These are phyloP conservation scores for Saturnispora galanensis DNA, from an alignment of 805 yeast species.

Conservation along the genomic window DNA sequence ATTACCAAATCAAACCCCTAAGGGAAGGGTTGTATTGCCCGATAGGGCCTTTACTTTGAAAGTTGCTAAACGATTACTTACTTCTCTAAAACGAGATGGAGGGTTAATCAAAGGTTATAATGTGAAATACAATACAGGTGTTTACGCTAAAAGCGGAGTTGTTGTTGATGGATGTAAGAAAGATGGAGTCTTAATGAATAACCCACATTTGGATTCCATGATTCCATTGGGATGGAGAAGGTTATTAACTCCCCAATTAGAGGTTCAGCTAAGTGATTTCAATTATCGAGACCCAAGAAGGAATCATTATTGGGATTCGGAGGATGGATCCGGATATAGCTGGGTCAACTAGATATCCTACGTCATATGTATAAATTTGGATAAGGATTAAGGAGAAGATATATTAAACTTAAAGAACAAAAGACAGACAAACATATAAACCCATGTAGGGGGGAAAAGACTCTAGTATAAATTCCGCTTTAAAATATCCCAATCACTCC, in stretches of 20 bases:
- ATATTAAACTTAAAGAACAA: too few species aligned
- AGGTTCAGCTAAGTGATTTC: neutral
- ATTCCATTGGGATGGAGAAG: conserved; percentile 24
- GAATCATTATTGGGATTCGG: conserved; percentile 10
- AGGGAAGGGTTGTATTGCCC: too few species aligned
- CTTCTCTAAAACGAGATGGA: neutral
- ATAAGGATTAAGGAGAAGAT: too few species aligned
- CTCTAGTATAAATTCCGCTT: neutral
- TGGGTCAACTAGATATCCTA: neutral
- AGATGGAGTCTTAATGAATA: conserved; percentile 20
- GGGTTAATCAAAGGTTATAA: conserved; percentile 4
- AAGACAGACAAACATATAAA: too few species aligned
- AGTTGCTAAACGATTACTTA: neutral
- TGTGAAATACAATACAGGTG: conserved; percentile 13
- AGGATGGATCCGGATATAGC: conserved; percentile 9
- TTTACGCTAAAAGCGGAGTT: conserved; percentile 1
- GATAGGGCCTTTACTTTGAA: neutral
- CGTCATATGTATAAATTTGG: too few species aligned
- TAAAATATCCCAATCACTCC: neutral
- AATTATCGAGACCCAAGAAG: neutral
- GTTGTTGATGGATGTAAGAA: conserved; percentile 9
- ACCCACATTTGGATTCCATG: conserved; percentile 23
- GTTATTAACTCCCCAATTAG: conserved; percentile 13
- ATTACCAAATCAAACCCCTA: neutral
- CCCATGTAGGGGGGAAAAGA: too few species aligned